phyloP scores from a whole-genome alignment of 306 rosid species.

The Castanospermum australe region DNA sequence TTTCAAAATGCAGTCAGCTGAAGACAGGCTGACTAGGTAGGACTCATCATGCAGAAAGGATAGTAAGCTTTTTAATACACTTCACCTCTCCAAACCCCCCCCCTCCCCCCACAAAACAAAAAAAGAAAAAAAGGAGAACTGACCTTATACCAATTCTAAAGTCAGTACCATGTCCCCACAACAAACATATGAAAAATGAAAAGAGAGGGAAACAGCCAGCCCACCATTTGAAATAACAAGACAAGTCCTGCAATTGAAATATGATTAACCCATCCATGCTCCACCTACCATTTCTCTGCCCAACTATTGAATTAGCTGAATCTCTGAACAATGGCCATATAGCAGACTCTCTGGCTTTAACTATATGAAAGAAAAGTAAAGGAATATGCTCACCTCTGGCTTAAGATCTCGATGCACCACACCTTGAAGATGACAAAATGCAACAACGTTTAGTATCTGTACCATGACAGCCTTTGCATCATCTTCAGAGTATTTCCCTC shows the following conservation, averaged over 20 bases:
- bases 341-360: slow-evolving; percentile 11
- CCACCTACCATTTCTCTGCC: slow-evolving; percentile 2
- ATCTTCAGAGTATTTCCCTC: slow-evolving; percentile 96
- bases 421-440: slow-evolving; percentile 99
- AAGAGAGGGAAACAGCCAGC: not conserved
- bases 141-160: slow-evolving; percentile 5
- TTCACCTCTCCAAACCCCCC: not conserved
- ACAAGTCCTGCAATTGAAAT: not conserved
- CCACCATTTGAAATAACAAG: not conserved
- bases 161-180: slow-evolving; percentile 4
- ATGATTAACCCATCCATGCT: slow-evolving; percentile 3
- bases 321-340: slow-evolving; percentile 1
- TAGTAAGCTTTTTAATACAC: slow-evolving; percentile 8
- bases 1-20: slow-evolving; percentile 19
- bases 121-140: not conserved
- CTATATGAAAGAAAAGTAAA: slow-evolving; percentile 15
- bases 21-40: not conserved
- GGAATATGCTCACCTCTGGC: slow-evolving; percentile 74
- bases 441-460: slow-evolving; percentile 87
- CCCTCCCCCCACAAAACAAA: too few relatives aligned
- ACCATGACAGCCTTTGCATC: slow-evolving; percentile 96
- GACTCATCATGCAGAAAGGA: not conserved
- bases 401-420: slow-evolving; percentile 99
- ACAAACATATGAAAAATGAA: not conserved
- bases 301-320: not conserved